phyloP scores from a whole-genome alignment of 495 filamentous ascomycete species.

The Zalerion maritima region DNA sequence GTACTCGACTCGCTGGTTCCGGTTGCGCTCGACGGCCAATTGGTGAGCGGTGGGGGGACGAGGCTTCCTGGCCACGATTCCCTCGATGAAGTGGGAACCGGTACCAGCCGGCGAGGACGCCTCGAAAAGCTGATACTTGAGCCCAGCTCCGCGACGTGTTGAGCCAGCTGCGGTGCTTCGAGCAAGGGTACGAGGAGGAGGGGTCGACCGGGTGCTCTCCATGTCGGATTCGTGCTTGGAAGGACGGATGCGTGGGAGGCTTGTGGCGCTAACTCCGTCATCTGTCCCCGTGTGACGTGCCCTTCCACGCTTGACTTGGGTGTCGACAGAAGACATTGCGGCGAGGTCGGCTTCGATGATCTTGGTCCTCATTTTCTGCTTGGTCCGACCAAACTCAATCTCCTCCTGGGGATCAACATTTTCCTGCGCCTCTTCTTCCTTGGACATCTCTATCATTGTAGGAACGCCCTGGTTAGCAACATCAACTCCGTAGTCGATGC shows the following conservation, averaged over 20 bases:
- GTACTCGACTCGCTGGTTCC: slow-evolving; percentile 75
- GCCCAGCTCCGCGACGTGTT: slow-evolving; percentile 28
- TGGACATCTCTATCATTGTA: slow-evolving; percentile 56
- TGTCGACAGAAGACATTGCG: slow-evolving; percentile 21
- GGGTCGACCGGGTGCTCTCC: slow-evolving; percentile 43
- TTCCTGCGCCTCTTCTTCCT: slow-evolving; percentile 63
- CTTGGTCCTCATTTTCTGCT: slow-evolving; percentile 71
- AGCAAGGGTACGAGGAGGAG: slow-evolving; percentile 34
- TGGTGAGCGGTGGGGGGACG: slow-evolving; percentile 88
- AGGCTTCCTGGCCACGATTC: slow-evolving; percentile 34
- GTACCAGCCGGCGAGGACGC: slow-evolving; percentile 33
- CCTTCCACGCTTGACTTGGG: slow-evolving; percentile 30
- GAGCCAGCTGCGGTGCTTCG: slow-evolving; percentile 19
- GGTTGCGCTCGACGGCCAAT: slow-evolving; percentile 77
- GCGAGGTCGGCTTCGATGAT: slow-evolving; percentile 39
- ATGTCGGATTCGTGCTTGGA: slow-evolving; percentile 43
- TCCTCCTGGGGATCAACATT: slow-evolving; percentile 87
- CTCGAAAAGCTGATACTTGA: slow-evolving; percentile 36
- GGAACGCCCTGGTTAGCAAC: slow-evolving; percentile 68
- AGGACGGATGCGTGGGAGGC: slow-evolving; percentile 35
- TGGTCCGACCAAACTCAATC: slow-evolving; percentile 69
- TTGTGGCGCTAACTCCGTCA: slow-evolving; percentile 43
- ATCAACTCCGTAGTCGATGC: slow-evolving; percentile 46
- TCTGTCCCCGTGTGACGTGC: slow-evolving; percentile 33
- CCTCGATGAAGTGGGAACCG: slow-evolving; percentile 22